Base-by-base conservation (phyloP, 2,329 filamentous ascomycete species). In the Phialemonium atrogriseum region DNA sequence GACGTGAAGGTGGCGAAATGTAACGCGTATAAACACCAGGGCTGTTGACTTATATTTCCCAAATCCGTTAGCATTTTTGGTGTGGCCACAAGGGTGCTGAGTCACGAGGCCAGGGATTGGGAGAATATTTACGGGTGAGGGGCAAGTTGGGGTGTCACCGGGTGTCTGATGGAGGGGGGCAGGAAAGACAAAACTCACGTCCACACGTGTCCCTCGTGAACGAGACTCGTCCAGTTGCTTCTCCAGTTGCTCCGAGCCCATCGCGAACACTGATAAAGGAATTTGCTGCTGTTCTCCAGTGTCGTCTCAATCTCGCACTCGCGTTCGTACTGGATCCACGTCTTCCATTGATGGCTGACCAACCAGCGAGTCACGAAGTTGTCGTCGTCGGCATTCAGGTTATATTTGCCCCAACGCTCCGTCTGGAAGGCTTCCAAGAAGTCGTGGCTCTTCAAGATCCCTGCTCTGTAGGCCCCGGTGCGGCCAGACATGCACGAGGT, bases 191-290 rank as follows among this genome's bases (percentile, higher is more conserved):
- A 30, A 18, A 77, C 86, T 80, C 72, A 94, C 88, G 63, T 78
- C 77, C 84, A 86, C 50, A 95, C 84, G 51, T 86, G 74, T 52
- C 81, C 68, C 60, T 95, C 89, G 42, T 76, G 75, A 42, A 89
- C 72, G 51, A 95, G 70, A 57, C 86, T 95, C 32, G 86, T 95
- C 59, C 86, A 80, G 58, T 96, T 96, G 66, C 87, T 94, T 52
- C 89, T 74, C 89, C 89, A 96, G 60, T 96, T 96, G 68, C 88
- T 95, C 50, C 89, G 79, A 25, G 91, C 87, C 89, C 89, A 96
- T 28, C 89, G 76, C 27, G 89, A 77, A 59, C 89, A 96, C 60
- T 96, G 89, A 53, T 85, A 89, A 41, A 96, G 66, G 52, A 94
- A 96, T 51, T 88, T 93, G 35, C 72, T 66, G 52, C 88, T 82